Base-by-base conservation (phyloP, 305 asterid species). In the Salvia sclarea region DNA sequence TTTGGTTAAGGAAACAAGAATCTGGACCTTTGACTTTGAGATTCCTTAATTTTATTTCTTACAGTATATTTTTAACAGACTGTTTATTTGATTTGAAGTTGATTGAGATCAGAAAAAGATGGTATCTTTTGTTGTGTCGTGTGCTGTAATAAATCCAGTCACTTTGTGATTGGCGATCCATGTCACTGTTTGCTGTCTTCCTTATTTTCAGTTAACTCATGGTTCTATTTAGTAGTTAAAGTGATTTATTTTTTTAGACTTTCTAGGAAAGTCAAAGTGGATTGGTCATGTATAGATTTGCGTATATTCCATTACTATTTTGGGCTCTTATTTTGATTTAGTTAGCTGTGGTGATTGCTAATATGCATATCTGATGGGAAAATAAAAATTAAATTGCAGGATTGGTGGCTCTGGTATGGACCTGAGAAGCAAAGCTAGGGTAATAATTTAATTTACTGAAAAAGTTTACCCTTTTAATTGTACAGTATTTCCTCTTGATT, bases 361-460 rank as follows among this genome's bases (percentile, higher is more conserved):
- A 71, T 31, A 52, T 49, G 21, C 4, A 52, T 28, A 20, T 30
- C 13, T 56, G 17, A 31, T 72, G 37, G 10, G 24, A 35, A 50
- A 54, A 20, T n/a, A n/a, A n/a, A n/a, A n/a, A n/a, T n/a, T n/a
- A n/a, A 12, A 62, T 64, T 74, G 17, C 79, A 91, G 96, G 97
- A 76, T 88, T 8, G 96, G 96, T 67, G 97, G 97, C 68, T 82
- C 96, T 13, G 97, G 97, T 25, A 79, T 91, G 84, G 96, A 91
- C 74, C 48, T 91, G 24, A 81, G 95, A 68, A 91, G 96, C 77
- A 91, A 91, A 80, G 95, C 90, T 28, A 86, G 88, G 89, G 98
- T 89, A 79, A 78, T 55, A 43, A 21, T 68, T 14, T 52, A 4
- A 57, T 28, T 14, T 4, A 12, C 28, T 38, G 6, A 17, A 5